Base-by-base conservation (phyloP, 163 green algal species). In the Volvox carteri region DNA sequence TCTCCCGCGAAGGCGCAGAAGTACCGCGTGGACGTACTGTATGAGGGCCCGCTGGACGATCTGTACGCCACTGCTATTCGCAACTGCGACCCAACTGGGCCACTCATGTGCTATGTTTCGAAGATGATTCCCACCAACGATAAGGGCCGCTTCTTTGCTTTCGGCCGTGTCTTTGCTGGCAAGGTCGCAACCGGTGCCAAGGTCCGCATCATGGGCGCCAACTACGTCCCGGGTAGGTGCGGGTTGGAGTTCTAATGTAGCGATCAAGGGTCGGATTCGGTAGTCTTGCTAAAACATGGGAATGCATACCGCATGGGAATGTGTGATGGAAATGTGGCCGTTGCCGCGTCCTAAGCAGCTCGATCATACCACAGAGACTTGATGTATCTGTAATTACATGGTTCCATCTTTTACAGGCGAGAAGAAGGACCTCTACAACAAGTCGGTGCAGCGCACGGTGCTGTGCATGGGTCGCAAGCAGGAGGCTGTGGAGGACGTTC, bases 401-500 rank as follows among this genome's bases (percentile, higher is more conserved):
- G n/a, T n/a, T n/a, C n/a, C n/a, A n/a, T n/a, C n/a, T n/a, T n/a
- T n/a, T n/a, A n/a, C n/a, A 93, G 90, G 90, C 78, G 91, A 95
- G 87, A 99, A 99, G 98, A 99, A 99, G 97, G 98, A 99, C 92
- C 96, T 99, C 90, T 99, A 98, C 95, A 95, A 97, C 90, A 99
- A 99, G 95, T 95, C 95, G 41, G 97, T 99, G 91, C 98, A 99
- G 98, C 96, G 98, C 85, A 99, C 98, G n/a, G 98, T 99, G 94
- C 96, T 99, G 90, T 99, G 98, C 98, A 99, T 99, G 98, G 98
- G 98, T 92, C 95, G 96, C 84, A 96, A 95, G 96, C 93, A 99
- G 94, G 98, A 99, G 92, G 97, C 98, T 28, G 98, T 99, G 11
- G 98, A 99, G 96, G 95, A 99, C 87, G 98, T 99, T 90, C 98